Evolutionary conservation across 1,284 basidiomycete species (phyloP).

Genomic region (Hemileia vastatrix): DNA sequence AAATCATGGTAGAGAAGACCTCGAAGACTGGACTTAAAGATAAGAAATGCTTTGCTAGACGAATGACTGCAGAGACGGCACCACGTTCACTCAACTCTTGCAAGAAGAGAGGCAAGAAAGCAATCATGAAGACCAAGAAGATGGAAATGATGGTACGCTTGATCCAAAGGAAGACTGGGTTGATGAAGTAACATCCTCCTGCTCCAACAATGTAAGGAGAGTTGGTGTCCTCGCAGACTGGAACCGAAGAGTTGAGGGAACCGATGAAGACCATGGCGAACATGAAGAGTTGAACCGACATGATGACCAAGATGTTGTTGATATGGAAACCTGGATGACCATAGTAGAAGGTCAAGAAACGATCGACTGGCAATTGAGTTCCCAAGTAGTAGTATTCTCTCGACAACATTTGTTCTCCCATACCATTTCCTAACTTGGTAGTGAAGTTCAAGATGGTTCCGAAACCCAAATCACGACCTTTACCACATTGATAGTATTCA

Average conservation of each 20-base stretch:
- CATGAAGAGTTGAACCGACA: conserved; percentile 44
- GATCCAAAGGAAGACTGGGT: conserved; percentile 43
- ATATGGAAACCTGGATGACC: conserved; percentile 99
- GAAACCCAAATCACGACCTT: conserved; percentile 97
- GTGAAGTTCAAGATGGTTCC: conserved; percentile 99
- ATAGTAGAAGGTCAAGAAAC: conserved; percentile 99
- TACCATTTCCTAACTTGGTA: conserved; percentile 98
- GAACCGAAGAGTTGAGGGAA: conserved; percentile 40
- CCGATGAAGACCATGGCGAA: conserved; percentile 44
- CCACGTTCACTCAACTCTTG: conserved; percentile 44
- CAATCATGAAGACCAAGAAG: conserved; percentile 45
- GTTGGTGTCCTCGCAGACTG: conserved; percentile 38
- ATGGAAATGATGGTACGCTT: conserved; percentile 44
- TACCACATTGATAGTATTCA: conserved; percentile 84
- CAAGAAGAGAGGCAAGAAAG: conserved; percentile 43
- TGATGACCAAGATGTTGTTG: conserved; percentile 81
- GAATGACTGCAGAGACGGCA: conserved; percentile 40
- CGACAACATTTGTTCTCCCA: conserved; percentile 99
- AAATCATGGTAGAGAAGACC: conserved; percentile 44
- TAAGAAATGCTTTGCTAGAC: conserved; percentile 43
- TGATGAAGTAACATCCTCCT: conserved; percentile 43
- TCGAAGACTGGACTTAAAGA: conserved; percentile 42
- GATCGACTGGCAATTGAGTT: conserved; percentile 95
- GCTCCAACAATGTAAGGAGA: conserved; percentile 40
- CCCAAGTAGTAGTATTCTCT: conserved; percentile 98